Percentiles rank a stretch among this genome's conserved stretches.
Evolutionary conservation across 148 eudicot species (phyloP).

Genomic region (Vaccinium macrocarpon): DNA sequence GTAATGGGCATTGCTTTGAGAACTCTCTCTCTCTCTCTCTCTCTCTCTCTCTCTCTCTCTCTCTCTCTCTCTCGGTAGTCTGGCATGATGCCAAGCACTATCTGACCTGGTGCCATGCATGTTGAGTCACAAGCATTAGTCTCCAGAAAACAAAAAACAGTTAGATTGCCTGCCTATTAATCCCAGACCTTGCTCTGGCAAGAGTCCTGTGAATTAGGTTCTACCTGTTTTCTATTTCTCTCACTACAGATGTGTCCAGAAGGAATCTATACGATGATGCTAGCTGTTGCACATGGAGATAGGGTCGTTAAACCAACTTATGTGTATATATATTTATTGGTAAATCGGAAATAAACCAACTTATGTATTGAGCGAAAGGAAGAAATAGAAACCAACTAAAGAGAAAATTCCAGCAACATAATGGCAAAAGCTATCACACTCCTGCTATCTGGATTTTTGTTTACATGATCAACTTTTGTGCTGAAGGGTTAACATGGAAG

Average conservation of each 20-base stretch:
- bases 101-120: neutral
- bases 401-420: neutral
- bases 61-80: neutral
- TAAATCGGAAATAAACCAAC: neutral
- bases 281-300: neutral
- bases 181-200: neutral
- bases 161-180: neutral
- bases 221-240: neutral
- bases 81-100: neutral
- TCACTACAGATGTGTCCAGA: neutral
- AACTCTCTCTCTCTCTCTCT: neutral
- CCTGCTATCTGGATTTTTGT: neutral
- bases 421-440: neutral
- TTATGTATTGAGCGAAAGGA: neutral
- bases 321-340: neutral
- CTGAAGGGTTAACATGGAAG: conserved; percentile 2
- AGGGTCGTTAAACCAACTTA: neutral
- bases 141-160: neutral
- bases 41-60: neutral
- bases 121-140: neutral
- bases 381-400: neutral
- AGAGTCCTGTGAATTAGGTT: neutral
- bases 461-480: neutral
- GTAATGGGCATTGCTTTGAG: neutral
- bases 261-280: neutral